Conservation (phyloP, 768 basidiomycete species). For the Lyophyllum shimeji region DNA sequence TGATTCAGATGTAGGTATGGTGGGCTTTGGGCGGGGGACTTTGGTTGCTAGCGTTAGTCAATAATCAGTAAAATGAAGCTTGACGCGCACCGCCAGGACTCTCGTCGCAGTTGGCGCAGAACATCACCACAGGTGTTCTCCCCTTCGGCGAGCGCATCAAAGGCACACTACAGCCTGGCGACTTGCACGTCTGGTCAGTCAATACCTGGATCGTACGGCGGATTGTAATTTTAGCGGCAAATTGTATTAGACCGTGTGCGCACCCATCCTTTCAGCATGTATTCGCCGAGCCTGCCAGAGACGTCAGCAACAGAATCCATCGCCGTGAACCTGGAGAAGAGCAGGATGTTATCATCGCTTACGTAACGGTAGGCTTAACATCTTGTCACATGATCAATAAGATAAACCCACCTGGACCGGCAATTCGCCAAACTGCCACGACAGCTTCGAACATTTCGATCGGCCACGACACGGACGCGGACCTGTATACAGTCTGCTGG, state of each 20-base stretch:
- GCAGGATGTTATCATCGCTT: not conserved
- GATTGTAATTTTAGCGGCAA: not conserved
- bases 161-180: conserved; percentile 58
- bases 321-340: not conserved
- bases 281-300: conserved; percentile 63
- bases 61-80: conserved; percentile 1
- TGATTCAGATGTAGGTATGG: conserved; percentile 22
- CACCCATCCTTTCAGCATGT: conserved; percentile 81
- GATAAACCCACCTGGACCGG: not conserved
- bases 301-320: conserved; percentile 59
- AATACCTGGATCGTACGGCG: conserved; percentile 42
- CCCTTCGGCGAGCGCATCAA: conserved; percentile 70
- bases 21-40: conserved; percentile 12
- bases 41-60: conserved; percentile 4
- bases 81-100: conserved; percentile 17
- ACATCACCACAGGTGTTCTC: conserved; percentile 39
- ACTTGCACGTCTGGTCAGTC: conserved; percentile 64
- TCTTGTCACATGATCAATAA: conserved; percentile 3
- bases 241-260: conserved; percentile 12
- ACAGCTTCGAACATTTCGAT: too few relatives aligned
- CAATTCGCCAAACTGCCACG: conserved; percentile 31
- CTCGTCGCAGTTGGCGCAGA: conserved; percentile 69
- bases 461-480: not conserved
- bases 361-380: not conserved
- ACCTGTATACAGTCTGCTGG: not conserved